Conservation (phyloP, 208 protist species). For the Leishmania amazonensis region DNA sequence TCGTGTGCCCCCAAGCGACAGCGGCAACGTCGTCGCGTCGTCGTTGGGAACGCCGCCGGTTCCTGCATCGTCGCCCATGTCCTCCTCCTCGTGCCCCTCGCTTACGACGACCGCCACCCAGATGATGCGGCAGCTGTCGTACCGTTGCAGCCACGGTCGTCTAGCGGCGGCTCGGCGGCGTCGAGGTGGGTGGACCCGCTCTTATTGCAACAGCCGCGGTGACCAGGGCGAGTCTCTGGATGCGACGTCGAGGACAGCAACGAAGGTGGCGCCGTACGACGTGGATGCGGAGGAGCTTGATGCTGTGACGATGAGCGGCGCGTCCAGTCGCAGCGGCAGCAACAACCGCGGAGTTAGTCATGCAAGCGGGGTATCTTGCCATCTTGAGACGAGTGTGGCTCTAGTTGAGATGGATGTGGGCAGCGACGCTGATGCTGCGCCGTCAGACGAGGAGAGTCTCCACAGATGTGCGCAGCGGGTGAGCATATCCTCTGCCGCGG, state of each 20-base stretch:
- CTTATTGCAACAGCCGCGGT: neutral
- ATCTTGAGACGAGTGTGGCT: neutral
- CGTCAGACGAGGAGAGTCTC: neutral
- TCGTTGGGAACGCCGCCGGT: neutral
- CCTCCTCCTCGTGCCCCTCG: conserved; percentile 5
- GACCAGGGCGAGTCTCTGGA: neutral
- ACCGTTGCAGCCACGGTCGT: conserved; percentile 15
- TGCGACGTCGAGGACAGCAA: neutral
- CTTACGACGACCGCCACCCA: conserved; percentile 28
- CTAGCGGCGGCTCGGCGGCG: neutral
- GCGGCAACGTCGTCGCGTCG: neutral
- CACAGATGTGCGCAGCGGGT: neutral
- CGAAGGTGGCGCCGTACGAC: conserved; percentile 9
- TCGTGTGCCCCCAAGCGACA: neutral
- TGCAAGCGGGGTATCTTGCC: neutral
- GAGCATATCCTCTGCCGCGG: neutral
- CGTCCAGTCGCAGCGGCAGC: neutral
- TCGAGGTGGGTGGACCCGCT: neutral
- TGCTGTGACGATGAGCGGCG: neutral
- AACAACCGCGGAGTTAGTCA: neutral
- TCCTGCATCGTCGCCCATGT: neutral
- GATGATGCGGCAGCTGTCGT: conserved; percentile 28
- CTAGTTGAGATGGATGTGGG: neutral
- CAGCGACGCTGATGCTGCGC: neutral
- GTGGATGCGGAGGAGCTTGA: conserved; percentile 27